Base-by-base conservation (phyloP, 805 yeast genomes). In the Wickerhamomyces bisporus region DNA sequence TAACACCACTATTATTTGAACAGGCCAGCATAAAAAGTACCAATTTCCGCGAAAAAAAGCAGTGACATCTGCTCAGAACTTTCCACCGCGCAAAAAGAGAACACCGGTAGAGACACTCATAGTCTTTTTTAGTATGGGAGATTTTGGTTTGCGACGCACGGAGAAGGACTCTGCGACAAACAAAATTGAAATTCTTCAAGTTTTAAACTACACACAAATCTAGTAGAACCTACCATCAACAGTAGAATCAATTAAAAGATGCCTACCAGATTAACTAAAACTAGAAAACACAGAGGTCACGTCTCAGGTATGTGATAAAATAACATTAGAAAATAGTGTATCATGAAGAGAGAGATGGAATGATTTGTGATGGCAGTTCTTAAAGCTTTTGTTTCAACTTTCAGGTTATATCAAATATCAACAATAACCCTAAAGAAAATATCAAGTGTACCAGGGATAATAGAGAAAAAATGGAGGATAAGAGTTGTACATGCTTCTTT, bases 251-350 rank as follows among this genome's bases (percentile, higher is more conserved):
- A 47, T 44, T 32, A 54, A 72, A n/a, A 69, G 70, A 89, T 89
- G 98, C 98, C 98, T 73, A 86, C 97, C 81, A 88, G 98, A 86
- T 82, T 86, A 70, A 85, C 95, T 68, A 89, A 93, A 76, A 93
- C 98, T 76, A 88, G 99, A 86, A 93, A 93, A 81, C 96, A 87
- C 85, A 88, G 99, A 86, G 99, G 99, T 78, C 83, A 93, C 95
- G 98, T 93, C 75, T 86, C 97, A 70, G 95, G 94, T 86, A 85
- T 78, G 94, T 79, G 61, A 39, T 32, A 10, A 16, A 7, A 5
- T 4, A 13, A 17, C 13, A 19, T n/a, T n/a, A n/a, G n/a, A 16
- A 13, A 14, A 14, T n/a, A 15, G 6, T 14, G 10, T 21, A 7
- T 21, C 10, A 21, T n/a, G 18, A 6, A 18, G 12, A 14, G 19